Percentiles rank a stretch among this genome's conserved stretches.
Conservation (phyloP, 352 stramenopile species). For the Globisporangium emineosum region DNA sequence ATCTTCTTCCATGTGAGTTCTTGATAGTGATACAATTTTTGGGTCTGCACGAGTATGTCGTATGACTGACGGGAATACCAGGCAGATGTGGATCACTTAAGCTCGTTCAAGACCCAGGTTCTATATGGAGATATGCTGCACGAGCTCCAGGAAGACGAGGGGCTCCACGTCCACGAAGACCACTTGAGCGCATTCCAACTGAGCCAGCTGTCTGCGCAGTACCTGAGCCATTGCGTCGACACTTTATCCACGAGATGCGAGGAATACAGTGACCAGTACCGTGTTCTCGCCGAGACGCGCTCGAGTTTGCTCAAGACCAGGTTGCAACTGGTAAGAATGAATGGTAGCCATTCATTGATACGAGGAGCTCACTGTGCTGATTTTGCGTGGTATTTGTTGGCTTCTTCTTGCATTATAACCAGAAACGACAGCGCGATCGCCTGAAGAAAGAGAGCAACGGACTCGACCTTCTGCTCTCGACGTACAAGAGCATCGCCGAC, state of each 20-base stretch:
- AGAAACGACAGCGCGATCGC: constrained; percentile 37
- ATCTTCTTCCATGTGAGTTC: constrained; percentile 59
- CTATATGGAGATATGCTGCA: constrained; percentile 47
- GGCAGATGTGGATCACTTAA: constrained; percentile 53
- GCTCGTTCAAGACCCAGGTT: constrained; percentile 47
- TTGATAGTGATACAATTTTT: background rate
- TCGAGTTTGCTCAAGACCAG: constrained; percentile 22
- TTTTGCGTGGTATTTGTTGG: background rate
- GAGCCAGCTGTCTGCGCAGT: constrained; percentile 64
- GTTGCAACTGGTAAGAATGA: constrained; percentile 25
- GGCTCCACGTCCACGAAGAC: constrained; percentile 47
- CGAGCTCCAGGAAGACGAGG: constrained; percentile 49
- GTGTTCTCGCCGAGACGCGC: constrained; percentile 17
- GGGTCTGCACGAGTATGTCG: background rate
- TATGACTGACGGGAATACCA: too few relatives aligned
- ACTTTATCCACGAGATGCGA: constrained; percentile 32
- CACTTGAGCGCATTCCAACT: constrained; percentile 49
- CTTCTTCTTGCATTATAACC: background rate
- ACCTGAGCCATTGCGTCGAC: constrained; percentile 59
- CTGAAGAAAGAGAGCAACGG: constrained; percentile 55
- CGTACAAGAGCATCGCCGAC: constrained; percentile 50
- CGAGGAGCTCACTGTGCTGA: background rate
- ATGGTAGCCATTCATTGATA: background rate
- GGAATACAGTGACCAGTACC: constrained; percentile 38
- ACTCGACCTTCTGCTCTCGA: constrained; percentile 45